Percentiles rank a stretch among this genome's conserved stretches.
phyloP scores from a whole-genome alignment of 2,329 filamentous ascomycete genomes.

The Kalmusia sp. region DNA sequence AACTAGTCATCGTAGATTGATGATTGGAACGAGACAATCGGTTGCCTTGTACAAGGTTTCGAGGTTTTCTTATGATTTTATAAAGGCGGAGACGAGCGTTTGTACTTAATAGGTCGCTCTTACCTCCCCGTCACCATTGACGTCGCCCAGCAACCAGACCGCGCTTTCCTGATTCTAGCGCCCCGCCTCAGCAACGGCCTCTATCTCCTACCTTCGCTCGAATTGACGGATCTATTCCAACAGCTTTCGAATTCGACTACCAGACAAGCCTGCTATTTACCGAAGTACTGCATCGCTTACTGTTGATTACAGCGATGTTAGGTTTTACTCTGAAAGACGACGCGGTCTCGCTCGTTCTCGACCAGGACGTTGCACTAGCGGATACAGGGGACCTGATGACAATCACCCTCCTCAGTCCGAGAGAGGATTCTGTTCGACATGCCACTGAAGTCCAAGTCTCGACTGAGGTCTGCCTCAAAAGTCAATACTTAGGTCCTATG shows the following conservation, averaged over 20 bases:
- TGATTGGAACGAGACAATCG: too few relatives aligned
- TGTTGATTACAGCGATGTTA: conserved; percentile 1
- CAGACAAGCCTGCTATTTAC: too few relatives aligned
- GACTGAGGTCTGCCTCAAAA: conserved; percentile 9
- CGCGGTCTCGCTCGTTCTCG: not conserved
- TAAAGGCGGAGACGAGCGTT: too few relatives aligned
- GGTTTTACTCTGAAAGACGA: not conserved
- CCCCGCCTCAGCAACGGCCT: not conserved
- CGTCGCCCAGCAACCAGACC: not conserved
- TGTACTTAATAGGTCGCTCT: not conserved
- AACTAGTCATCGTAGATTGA: too few relatives aligned
- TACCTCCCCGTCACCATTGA: not conserved
- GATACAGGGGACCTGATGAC: conserved; percentile 13
- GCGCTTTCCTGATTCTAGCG: not conserved
- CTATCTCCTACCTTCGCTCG: too few relatives aligned
- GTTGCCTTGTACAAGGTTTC: too few relatives aligned
- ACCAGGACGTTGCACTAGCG: conserved; percentile 13
- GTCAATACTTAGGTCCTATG: conserved; percentile 12
- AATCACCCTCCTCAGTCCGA: conserved; percentile 16
- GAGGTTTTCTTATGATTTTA: too few relatives aligned
- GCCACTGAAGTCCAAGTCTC: conserved; percentile 20
- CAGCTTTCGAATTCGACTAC: too few relatives aligned
- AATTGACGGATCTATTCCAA: too few relatives aligned
- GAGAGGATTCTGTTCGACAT: conserved; percentile 12
- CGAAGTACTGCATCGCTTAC: too few relatives aligned